Conservation (phyloP, 441 rosid species). For the Monsonia emarginata region DNA sequence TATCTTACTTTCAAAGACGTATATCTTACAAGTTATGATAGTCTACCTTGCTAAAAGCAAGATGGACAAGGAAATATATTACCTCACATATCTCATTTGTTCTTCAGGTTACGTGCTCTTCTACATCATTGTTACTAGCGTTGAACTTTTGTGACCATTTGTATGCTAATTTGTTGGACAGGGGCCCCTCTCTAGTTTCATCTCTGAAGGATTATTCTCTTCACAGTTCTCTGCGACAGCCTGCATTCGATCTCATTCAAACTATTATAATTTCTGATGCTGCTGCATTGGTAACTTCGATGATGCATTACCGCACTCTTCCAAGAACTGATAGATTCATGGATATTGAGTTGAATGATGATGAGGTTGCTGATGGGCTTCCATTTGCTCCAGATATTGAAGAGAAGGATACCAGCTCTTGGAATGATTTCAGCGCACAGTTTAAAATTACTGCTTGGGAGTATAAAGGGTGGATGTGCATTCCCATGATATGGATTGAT, state of each 20-base stretch:
- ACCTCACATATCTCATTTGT: background rate
- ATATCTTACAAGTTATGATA: background rate
- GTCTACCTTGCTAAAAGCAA: too few relatives aligned
- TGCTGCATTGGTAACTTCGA: constrained; percentile 54
- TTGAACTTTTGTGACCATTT: constrained; percentile 16
- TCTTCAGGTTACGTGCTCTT: background rate
- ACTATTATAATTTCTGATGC: constrained; percentile 84
- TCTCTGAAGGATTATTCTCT: constrained; percentile 83
- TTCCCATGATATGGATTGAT: constrained; percentile 92
- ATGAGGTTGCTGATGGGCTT: constrained; percentile 33
- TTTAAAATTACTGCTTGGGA: constrained; percentile 49
- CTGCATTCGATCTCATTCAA: constrained; percentile 90
- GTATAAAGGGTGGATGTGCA: constrained; percentile 74
- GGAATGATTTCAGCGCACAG: constrained; percentile 69
- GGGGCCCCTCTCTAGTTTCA: constrained; percentile 92
- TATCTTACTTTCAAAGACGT: background rate
- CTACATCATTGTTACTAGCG: background rate
- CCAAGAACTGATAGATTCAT: constrained; percentile 22
- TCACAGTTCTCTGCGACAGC: constrained; percentile 79
- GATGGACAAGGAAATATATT: background rate
- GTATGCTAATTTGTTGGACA: constrained; percentile 28
- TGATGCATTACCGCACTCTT: constrained; percentile 31
- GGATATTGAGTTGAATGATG: constrained; percentile 30
- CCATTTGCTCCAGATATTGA: constrained; percentile 33
- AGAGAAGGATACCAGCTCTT: constrained; percentile 44